Conservation (phyloP, 192 early-diverging fungal genomes). For the Backusella liffmaniae region DNA sequence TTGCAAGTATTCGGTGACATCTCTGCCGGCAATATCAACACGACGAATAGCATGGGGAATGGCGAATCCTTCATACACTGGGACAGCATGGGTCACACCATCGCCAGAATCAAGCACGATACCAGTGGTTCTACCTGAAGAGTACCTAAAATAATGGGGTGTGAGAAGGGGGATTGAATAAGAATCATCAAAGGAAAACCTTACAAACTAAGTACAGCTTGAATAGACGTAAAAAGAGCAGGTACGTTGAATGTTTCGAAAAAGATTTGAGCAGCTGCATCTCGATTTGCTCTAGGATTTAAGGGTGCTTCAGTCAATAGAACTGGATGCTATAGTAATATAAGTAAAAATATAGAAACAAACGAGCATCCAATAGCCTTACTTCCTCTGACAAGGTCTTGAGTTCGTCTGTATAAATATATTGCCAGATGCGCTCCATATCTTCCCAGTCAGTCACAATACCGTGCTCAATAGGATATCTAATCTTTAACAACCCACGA, state of each 20-base stretch:
- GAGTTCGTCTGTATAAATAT: conserved; percentile 96
- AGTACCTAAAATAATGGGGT: conserved; percentile 58
- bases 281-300: conserved; percentile 91
- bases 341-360: neutral
- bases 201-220: conserved; percentile 94
- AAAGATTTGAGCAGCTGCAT: conserved; percentile 93
- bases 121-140: conserved; percentile 96
- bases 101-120: conserved; percentile 96
- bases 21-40: conserved; percentile 92
- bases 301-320: conserved; percentile 96
- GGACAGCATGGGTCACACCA: conserved; percentile 93
- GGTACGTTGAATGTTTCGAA: conserved; percentile 99
- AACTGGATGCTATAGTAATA: conserved; percentile 81
- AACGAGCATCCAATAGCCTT: neutral
- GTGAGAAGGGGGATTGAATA: neutral
- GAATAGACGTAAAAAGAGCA: conserved; percentile 94
- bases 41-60: conserved; percentile 91
- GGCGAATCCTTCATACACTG: conserved; percentile 96
- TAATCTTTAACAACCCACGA: conserved; percentile 90
- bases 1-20: conserved; percentile 92
- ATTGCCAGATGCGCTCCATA: conserved; percentile 98
- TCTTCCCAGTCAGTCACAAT: conserved; percentile 98
- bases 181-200: neutral
- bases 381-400: conserved; percentile 95
- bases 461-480: conserved; percentile 97